Conservation (phyloP, 768 basidiomycete genomes). For the Termitomyces sp. region DNA sequence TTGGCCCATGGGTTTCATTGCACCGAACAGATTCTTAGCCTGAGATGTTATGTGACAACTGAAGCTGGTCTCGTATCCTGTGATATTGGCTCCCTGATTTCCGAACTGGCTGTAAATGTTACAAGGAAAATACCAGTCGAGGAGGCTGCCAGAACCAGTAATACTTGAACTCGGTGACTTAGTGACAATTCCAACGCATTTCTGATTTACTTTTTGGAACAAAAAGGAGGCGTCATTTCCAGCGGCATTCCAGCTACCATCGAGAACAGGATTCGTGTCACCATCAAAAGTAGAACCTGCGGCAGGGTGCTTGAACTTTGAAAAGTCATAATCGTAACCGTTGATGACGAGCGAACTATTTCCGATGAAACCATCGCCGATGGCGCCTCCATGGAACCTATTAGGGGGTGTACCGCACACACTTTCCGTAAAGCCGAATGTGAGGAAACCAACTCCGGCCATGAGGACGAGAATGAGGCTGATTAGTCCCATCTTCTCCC, state of each 20-base stretch:
- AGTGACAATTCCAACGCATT: slow-evolving; percentile 75
- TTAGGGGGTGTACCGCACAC: slow-evolving; percentile 89
- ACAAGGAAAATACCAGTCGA: slow-evolving; percentile 99
- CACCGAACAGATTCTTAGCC: slow-evolving; percentile 48
- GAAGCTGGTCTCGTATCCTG: slow-evolving; percentile 55
- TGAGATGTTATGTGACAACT: slow-evolving; percentile 66
- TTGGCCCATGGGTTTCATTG: slow-evolving; percentile 60
- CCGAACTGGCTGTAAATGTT: slow-evolving; percentile 80
- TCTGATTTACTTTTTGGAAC: slow-evolving; percentile 88
- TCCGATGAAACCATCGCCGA: slow-evolving; percentile 65
- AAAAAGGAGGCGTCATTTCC: slow-evolving; percentile 92
- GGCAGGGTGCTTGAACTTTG: slow-evolving; percentile 77
- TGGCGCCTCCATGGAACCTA: slow-evolving; percentile 74
- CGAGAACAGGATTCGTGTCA: slow-evolving; percentile 75
- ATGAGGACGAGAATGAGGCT: slow-evolving; percentile 76
- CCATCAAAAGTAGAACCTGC: slow-evolving; percentile 69
- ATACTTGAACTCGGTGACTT: slow-evolving; percentile 69
- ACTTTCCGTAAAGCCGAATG: slow-evolving; percentile 93
- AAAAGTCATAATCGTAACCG: slow-evolving; percentile 90
- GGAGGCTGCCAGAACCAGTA: slow-evolving; percentile 44
- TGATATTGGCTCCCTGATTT: slow-evolving; percentile 54
- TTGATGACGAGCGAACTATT: slow-evolving; percentile 88
- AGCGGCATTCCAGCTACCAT: slow-evolving; percentile 67
- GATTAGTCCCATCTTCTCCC: slow-evolving; percentile 96
- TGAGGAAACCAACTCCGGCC: slow-evolving; percentile 94